Conservation (phyloP, 2,329 filamentous ascomycete genomes). For the Sporothrix schenckii region DNA sequence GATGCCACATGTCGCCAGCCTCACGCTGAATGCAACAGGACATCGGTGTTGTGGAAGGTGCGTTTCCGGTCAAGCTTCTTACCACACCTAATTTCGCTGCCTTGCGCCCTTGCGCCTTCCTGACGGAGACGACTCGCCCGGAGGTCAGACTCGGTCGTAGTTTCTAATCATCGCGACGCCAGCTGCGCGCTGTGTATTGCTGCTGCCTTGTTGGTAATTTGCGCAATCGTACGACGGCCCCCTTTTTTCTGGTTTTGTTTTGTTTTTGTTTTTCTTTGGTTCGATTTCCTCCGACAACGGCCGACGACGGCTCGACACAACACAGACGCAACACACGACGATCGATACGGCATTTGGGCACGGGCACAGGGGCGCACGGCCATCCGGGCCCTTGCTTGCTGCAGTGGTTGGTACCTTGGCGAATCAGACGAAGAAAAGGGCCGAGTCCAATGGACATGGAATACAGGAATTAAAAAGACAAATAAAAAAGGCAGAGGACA, state of each 20-base stretch:
- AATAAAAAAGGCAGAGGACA: neutral
- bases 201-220: slow-evolving; percentile 25
- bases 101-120: slow-evolving; percentile 25
- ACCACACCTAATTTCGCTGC: slow-evolving; percentile 13
- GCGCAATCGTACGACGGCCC: neutral
- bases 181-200: neutral
- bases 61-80: slow-evolving; percentile 10
- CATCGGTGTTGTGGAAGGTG: slow-evolving; percentile 20
- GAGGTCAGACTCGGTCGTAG: slow-evolving; percentile 24
- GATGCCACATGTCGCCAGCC: slow-evolving; percentile 19
- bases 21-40: slow-evolving; percentile 14
- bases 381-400: neutral
- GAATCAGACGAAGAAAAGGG: neutral
- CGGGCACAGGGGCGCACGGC: slow-evolving; percentile 2
- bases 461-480: slow-evolving; percentile 1
- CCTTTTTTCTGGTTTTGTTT: no score
- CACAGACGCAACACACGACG: slow-evolving; percentile 9
- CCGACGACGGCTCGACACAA: neutral
- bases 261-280: neutral
- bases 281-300: slow-evolving; percentile 4
- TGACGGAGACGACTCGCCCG: neutral
- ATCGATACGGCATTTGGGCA: slow-evolving; percentile 21
- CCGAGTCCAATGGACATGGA: neutral
- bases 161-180: slow-evolving; percentile 27
- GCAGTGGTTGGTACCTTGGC: neutral